phyloP scores from a whole-genome alignment of 2,329 filamentous ascomycete species.

The Nemania abortiva region DNA sequence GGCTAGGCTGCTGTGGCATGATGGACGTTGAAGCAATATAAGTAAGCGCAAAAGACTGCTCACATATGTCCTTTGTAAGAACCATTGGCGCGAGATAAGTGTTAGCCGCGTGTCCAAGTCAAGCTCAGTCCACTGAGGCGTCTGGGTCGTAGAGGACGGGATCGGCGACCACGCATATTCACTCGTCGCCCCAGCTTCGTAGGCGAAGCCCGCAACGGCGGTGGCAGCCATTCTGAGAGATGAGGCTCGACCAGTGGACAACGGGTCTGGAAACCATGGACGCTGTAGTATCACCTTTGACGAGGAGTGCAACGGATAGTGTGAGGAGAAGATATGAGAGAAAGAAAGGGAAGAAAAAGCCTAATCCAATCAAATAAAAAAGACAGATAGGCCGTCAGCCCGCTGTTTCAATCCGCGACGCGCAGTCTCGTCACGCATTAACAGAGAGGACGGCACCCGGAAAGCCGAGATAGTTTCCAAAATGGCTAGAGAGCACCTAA shows the following conservation, averaged over 20 bases:
- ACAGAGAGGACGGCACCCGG: not conserved
- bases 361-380: constrained; percentile 9
- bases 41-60: constrained; percentile 41
- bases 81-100: constrained; percentile 58
- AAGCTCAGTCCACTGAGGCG: constrained; percentile 54
- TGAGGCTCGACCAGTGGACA: constrained; percentile 58
- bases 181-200: constrained; percentile 58
- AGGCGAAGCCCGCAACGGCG: constrained; percentile 58
- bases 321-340: constrained; percentile 9
- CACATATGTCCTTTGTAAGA: constrained; percentile 52
- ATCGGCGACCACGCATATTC: constrained; percentile 54
- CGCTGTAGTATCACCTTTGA: constrained; percentile 53
- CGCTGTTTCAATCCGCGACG: constrained; percentile 12
- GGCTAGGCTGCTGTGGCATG: not conserved
- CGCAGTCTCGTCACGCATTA: constrained; percentile 10
- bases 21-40: constrained; percentile 8
- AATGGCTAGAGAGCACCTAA: constrained; percentile 1
- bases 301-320: constrained; percentile 38
- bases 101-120: constrained; percentile 53
- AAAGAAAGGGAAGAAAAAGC: constrained; percentile 12
- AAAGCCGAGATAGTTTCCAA: not conserved
- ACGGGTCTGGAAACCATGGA: constrained; percentile 65
- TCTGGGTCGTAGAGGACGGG: constrained; percentile 50
- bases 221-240: constrained; percentile 67
- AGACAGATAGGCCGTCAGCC: constrained; percentile 8